Base-by-base conservation (phyloP, 805 yeast genomes). In the Kuraishia molischiana region DNA sequence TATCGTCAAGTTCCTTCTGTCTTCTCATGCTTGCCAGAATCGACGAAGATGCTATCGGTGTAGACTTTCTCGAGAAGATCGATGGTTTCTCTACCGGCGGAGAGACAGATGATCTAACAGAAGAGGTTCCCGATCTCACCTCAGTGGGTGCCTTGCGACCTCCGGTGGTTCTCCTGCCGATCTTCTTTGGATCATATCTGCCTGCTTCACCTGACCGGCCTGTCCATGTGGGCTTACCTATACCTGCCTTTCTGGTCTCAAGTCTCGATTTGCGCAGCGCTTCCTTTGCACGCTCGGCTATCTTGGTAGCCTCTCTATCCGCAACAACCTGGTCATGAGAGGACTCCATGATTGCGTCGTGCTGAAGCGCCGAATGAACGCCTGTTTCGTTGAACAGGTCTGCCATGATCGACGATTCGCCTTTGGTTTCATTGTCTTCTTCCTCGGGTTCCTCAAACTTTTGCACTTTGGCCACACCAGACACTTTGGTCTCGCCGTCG, bases 161-260 rank as follows among this genome's bases (percentile, higher is more conserved):
- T 4, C 35, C 35, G 6, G 22, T 32, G 28, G 24, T 32, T 3
- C 14, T 18, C 6, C 37, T 9, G 8, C 19, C 32, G 10, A 14
- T 6, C 24, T 11, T 5, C 35, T 44, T 60, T 2, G 51, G 50
- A 0, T 60, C 61, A 22, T 65, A 57, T 45, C 66, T 72, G 1
- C 95, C 96, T 0, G 95, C 95, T 15, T 62, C 56, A 0, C 98
- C 98, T 64, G 80, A 85, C 46, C 74, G 74, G 0, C 98, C 98
- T 0, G 98, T 90, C 94, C 97, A 92, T 0, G 98, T 90, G 0
- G 97, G 97, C 0, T 82, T 78, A 4, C 95, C 95, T 22, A 89
- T 65, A 19, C 54, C 55, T 2, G 70, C 58, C 30, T 48, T 50
- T 24, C 67, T 53, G 0, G 87, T 66, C 18, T 61, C 53, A 34